These are phyloP conservation scores for Ailanthus altissimus DNA, from an alignment of 345 rosid species.

Conservation along the genomic window DNA sequence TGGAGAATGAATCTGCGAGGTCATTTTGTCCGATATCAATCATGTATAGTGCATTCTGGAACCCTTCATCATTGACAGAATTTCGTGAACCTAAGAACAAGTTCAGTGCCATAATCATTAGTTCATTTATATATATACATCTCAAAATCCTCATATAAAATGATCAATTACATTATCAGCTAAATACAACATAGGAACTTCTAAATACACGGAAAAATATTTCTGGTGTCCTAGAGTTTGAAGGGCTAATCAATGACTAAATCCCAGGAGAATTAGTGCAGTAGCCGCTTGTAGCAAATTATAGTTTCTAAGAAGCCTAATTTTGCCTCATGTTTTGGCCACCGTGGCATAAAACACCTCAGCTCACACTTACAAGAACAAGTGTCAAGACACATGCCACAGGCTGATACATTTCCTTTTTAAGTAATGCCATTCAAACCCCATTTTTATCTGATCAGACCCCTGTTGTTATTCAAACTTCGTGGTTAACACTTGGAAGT, in stretches of 20 bases:
- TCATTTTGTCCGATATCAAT: conserved; percentile 90
- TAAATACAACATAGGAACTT: not conserved
- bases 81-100: conserved; percentile 40
- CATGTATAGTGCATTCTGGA: conserved; percentile 70
- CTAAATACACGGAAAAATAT: not conserved
- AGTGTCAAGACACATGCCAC: not conserved
- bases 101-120: not conserved
- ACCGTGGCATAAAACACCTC: too few relatives aligned
- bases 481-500: too few relatives aligned
- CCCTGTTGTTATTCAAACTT: too few relatives aligned
- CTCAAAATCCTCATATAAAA: not conserved
- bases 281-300: not conserved
- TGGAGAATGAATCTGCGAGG: conserved; percentile 68
- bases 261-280: not conserved
- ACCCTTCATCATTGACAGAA: conserved; percentile 48
- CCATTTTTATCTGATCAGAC: too few relatives aligned
- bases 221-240: not conserved
- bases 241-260: not conserved
- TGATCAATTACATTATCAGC: not conserved
- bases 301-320: not conserved
- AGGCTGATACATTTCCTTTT: not conserved
- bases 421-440: too few relatives aligned
- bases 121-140: not conserved
- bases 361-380: not conserved
- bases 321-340: not conserved